Percentiles rank a stretch among this genome's conserved stretches.
Conservation (phyloP, 1,284 basidiomycete species). For the Leccinum subrobustum region DNA sequence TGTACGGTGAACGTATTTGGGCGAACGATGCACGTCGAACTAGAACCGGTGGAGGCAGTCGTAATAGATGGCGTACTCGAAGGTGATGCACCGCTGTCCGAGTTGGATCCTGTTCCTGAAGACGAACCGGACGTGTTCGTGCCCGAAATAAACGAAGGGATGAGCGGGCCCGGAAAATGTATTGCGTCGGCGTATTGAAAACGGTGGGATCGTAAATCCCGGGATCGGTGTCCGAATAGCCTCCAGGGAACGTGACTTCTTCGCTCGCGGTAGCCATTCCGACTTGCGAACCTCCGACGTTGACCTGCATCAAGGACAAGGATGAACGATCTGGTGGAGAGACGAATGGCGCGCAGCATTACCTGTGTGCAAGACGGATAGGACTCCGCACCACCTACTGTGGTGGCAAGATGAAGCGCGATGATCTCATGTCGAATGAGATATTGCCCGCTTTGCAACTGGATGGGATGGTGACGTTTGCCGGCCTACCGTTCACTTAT, state of each 20-base stretch:
- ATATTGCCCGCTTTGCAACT: slow-evolving; percentile 46
- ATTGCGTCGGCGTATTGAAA: slow-evolving; percentile 28
- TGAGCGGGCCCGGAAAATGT: slow-evolving; percentile 52
- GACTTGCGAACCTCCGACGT: slow-evolving; percentile 49
- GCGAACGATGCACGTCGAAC: slow-evolving; percentile 18
- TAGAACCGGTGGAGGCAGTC: slow-evolving; percentile 1
- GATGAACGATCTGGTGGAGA: background rate
- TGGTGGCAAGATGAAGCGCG: slow-evolving; percentile 45
- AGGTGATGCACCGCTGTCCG: slow-evolving; percentile 29
- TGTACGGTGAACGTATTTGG: slow-evolving; percentile 21
- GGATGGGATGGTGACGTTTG: slow-evolving; percentile 42
- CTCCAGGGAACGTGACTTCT: slow-evolving; percentile 66
- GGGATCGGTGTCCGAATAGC: slow-evolving; percentile 60
- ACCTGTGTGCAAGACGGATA: slow-evolving; percentile 57
- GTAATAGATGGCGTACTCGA: slow-evolving; percentile 10
- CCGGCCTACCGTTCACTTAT: slow-evolving; percentile 29
- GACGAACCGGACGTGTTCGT: slow-evolving; percentile 11
- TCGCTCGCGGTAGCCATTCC: slow-evolving; percentile 43
- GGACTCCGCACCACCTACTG: slow-evolving; percentile 49
- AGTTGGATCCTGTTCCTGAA: slow-evolving; percentile 41
- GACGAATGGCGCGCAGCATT: background rate
- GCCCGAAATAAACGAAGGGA: slow-evolving; percentile 42
- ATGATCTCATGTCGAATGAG: slow-evolving; percentile 55
- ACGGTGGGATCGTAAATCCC: slow-evolving; percentile 53
- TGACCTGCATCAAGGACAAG: slow-evolving; percentile 41